phyloP scores from a whole-genome alignment of 331 rosid species.

The Pyracantha coccinea region DNA sequence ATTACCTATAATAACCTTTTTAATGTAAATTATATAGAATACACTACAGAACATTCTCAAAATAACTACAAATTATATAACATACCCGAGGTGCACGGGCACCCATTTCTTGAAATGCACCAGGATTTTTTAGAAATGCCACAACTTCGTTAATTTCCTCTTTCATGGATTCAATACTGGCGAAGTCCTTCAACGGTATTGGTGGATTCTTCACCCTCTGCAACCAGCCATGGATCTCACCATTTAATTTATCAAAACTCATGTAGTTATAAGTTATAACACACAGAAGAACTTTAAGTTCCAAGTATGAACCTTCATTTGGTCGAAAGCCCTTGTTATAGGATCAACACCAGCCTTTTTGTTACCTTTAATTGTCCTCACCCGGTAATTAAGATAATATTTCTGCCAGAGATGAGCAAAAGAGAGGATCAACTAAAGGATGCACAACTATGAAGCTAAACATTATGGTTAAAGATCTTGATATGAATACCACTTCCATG shows the following conservation, averaged over 20 bases:
- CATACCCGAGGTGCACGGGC: constrained; percentile 97
- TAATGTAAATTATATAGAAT: not conserved
- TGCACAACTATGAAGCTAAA: not conserved
- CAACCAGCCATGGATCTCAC: constrained; percentile 32
- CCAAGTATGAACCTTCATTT: constrained; percentile 65
- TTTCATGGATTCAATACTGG: constrained; percentile 86
- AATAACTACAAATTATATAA: not conserved
- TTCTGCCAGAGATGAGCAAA: constrained; percentile 2
- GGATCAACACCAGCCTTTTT: constrained; percentile 89
- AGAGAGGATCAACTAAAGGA: not conserved
- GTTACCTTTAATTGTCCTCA: constrained; percentile 32
- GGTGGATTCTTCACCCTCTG: constrained; percentile 98
- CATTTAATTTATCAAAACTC: constrained; percentile 14
- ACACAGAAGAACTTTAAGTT: constrained; percentile 6
- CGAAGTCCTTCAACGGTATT: constrained; percentile 80
- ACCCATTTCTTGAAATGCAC: constrained; percentile 97
- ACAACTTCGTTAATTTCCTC: constrained; percentile 98
- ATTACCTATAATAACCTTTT: not conserved
- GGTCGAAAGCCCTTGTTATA: constrained; percentile 79
- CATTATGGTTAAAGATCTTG: not conserved
- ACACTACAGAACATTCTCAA: not conserved
- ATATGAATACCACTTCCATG: not conserved
- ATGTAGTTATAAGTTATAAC: not conserved
- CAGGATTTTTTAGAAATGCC: constrained; percentile 83
- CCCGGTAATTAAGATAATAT: constrained; percentile 15